A percentile compares a stretch with the other conserved stretches of the same genome.
Conservation (phyloP, 441 rosid genomes). For the Brassica balearica region DNA sequence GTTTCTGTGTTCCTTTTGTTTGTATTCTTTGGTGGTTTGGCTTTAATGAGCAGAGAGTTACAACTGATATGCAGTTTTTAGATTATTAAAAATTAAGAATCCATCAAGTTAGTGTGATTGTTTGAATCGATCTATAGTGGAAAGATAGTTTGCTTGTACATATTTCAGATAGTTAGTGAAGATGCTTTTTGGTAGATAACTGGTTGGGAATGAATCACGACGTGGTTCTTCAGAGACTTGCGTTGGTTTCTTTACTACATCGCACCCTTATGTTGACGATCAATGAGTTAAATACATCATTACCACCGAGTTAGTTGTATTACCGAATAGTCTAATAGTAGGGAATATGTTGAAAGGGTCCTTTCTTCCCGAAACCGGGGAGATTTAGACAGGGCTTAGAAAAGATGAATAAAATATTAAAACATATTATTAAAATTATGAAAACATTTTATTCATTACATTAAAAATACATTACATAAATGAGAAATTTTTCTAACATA, state of each 20-base stretch:
- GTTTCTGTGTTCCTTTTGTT: not conserved
- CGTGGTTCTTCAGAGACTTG: slow-evolving; percentile 1
- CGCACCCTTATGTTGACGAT: slow-evolving; percentile 7
- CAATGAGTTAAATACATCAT: not conserved
- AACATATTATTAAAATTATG: no score
- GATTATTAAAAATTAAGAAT: not conserved
- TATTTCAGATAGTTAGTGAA: not conserved
- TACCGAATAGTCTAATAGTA: not conserved
- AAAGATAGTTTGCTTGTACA: not conserved
- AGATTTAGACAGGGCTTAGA: not conserved
- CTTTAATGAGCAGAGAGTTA: not conserved
- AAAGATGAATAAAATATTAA: no score
- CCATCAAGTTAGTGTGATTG: not conserved
- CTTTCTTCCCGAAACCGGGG: not conserved
- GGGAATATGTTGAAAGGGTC: not conserved
- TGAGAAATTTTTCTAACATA: no score
- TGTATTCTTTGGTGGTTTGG: not conserved
- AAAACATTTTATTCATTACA: no score
- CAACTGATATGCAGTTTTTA: not conserved
- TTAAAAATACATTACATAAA: no score
- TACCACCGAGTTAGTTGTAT: not conserved
- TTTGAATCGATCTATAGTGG: not conserved
- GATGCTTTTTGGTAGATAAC: slow-evolving; percentile 4
- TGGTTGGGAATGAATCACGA: not conserved
- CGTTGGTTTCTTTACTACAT: not conserved